Percentiles rank a stretch among this genome's conserved stretches.
phyloP scores from a whole-genome alignment of 179 eudicot species.

The Heliamphora pulchella region DNA sequence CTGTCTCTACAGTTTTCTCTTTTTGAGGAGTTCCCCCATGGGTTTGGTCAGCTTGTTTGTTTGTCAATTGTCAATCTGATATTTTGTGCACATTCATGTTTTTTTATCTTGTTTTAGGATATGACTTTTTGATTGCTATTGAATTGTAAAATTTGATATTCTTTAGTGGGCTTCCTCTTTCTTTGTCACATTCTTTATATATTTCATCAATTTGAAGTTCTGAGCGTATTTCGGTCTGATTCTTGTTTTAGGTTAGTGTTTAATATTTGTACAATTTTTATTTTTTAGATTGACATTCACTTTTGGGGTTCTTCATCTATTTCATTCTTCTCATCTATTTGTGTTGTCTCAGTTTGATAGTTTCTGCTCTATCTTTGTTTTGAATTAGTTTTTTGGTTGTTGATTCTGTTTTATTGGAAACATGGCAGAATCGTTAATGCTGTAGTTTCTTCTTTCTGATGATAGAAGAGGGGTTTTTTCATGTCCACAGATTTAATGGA shows the following conservation, averaged over 20 bases:
- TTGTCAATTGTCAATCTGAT: background rate
- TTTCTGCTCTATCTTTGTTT: background rate
- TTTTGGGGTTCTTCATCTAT: background rate
- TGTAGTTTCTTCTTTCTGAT: background rate
- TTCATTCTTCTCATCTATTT: slow-evolving; percentile 4
- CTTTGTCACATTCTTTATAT: background rate
- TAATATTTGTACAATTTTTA: background rate
- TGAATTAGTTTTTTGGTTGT: background rate
- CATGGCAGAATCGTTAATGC: background rate
- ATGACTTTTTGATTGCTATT: background rate
- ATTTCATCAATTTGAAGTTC: background rate
- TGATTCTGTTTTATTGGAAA: background rate
- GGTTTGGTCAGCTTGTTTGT: background rate
- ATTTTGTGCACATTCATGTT: background rate
- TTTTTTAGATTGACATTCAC: background rate
- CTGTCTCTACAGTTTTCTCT: no score
- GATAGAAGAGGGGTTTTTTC: background rate
- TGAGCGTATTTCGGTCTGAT: background rate
- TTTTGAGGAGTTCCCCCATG: background rate
- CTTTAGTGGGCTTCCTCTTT: background rate
- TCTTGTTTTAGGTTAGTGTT: background rate
- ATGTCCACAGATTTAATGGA: background rate
- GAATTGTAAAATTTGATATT: background rate
- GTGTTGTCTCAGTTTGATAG: background rate
- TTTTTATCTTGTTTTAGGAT: no score